Evolutionary conservation across 805 yeast species (phyloP).

Genomic region (Candida easanensis): DNA sequence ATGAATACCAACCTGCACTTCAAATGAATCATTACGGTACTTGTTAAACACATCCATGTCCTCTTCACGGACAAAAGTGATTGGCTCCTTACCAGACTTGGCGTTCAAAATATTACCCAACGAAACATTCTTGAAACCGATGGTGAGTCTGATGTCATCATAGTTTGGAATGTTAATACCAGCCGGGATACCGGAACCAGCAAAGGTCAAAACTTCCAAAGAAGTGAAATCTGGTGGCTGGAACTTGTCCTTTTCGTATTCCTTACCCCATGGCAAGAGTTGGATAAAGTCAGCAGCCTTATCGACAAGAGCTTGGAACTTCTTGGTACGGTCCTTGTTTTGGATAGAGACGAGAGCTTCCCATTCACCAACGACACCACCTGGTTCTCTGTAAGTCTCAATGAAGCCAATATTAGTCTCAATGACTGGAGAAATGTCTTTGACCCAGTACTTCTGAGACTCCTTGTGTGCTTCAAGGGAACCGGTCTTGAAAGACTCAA

Average conservation of each 20-base stretch:
- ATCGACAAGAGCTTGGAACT: slow-evolving; percentile 66
- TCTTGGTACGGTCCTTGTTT: slow-evolving; percentile 80
- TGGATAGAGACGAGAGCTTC: slow-evolving; percentile 90
- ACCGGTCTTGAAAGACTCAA: slow-evolving; percentile 72
- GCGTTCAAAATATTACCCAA: slow-evolving; percentile 83
- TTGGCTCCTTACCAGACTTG: slow-evolving; percentile 62
- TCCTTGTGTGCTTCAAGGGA: slow-evolving; percentile 82
- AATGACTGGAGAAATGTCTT: slow-evolving; percentile 74
- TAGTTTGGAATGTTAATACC: slow-evolving; percentile 93
- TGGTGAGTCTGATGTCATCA: slow-evolving; percentile 79
- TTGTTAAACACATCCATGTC: slow-evolving; percentile 60
- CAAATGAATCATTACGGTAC: slow-evolving; percentile 80
- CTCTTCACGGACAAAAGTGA: slow-evolving; percentile 58
- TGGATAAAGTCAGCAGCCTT: slow-evolving; percentile 63
- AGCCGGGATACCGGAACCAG: slow-evolving; percentile 89
- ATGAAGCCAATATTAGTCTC: slow-evolving; percentile 87
- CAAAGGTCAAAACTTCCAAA: slow-evolving; percentile 83
- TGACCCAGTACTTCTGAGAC: slow-evolving; percentile 85
- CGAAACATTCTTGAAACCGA: slow-evolving; percentile 88
- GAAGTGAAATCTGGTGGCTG: slow-evolving; percentile 93
- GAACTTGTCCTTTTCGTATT: slow-evolving; percentile 79
- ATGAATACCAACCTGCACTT: slow-evolving; percentile 92
- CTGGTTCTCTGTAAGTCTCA: slow-evolving; percentile 90
- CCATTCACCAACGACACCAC: slow-evolving; percentile 93
- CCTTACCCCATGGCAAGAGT: slow-evolving; percentile 73